Evolutionary conservation across 208 protist genomes (phyloP).

Genomic region (Naegleria gruberi): DNA sequence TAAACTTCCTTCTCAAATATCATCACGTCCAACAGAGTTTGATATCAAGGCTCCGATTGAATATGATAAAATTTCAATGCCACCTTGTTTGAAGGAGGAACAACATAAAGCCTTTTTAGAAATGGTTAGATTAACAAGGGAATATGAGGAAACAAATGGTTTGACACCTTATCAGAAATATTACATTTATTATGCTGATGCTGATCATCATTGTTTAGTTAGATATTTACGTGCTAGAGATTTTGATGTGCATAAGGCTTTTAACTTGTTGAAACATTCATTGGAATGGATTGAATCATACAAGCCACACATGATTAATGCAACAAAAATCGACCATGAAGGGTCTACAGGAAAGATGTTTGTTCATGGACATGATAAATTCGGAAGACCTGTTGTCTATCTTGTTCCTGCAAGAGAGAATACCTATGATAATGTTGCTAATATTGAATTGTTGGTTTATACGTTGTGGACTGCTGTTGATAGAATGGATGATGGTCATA

Average conservation of each 20-base stretch:
- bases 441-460: background rate
- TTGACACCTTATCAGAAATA: background rate
- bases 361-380: background rate
- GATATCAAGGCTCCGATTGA: too few species aligned
- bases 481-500: background rate
- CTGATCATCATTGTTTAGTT: background rate
- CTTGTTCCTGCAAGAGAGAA: background rate
- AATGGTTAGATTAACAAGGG: too few species aligned
- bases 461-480: background rate
- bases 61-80: too few species aligned
- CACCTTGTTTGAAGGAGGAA: too few species aligned
- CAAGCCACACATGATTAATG: background rate
- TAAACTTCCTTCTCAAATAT: too few species aligned
- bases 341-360: background rate
- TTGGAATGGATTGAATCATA: background rate
- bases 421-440: background rate
- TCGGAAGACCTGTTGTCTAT: background rate
- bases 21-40: too few species aligned
- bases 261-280: background rate
- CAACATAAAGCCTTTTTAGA: too few species aligned
- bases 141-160: too few species aligned
- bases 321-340: background rate
- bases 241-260: background rate
- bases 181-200: background rate
- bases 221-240: background rate